Base-by-base conservation (phyloP, 140 eudicot genomes). In the Erigeron philadelphicus region DNA sequence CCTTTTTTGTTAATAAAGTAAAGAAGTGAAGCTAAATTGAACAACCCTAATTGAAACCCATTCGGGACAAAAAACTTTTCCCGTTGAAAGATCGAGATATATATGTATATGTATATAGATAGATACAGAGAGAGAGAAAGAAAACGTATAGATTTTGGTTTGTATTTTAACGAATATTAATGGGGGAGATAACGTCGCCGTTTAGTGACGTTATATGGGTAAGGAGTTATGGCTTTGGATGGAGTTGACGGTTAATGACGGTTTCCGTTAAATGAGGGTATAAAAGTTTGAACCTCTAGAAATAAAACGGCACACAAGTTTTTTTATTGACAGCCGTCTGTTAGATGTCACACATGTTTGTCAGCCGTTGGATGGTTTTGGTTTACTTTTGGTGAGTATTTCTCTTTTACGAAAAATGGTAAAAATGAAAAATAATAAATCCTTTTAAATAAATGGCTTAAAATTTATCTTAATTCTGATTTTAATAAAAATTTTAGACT, bases 141-240 rank as follows among this genome's bases (percentile, higher is more conserved):
- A 73, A 72, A 73, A 66, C 80, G 72, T 62, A 79, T 68, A 67
- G 47, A 74, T 74, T 68, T 60, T 70, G 69, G 74, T 88, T 86
- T 79, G 95, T 87, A 83, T 79, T 66, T 55, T 87, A 90, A 90
- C 97, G 97, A 90, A 90, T 90, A 90, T 70, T 45, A 25, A 66
- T 76, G 77, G 84, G 69, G 61, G 66, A 72, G 61, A 21, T 59
- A 82, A 79, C 86, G 86, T 52, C 83, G 78, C 87, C 87, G 87
- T 86, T 86, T 48, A n/a, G 10, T 13, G 60, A 70, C 86, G 88
- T 86, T 77, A 79, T 9, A 9, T 7, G 59, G 11, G n/a, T 25
- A 7, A 8, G 46, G 21, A 35, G 31, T 23, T 23, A 23, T 19
- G 59, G 17, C 10, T 38, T 31, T 31, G 63, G 62, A 11, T 9